Conservation (phyloP, 805 yeast species). For the Candida loeiensis region DNA sequence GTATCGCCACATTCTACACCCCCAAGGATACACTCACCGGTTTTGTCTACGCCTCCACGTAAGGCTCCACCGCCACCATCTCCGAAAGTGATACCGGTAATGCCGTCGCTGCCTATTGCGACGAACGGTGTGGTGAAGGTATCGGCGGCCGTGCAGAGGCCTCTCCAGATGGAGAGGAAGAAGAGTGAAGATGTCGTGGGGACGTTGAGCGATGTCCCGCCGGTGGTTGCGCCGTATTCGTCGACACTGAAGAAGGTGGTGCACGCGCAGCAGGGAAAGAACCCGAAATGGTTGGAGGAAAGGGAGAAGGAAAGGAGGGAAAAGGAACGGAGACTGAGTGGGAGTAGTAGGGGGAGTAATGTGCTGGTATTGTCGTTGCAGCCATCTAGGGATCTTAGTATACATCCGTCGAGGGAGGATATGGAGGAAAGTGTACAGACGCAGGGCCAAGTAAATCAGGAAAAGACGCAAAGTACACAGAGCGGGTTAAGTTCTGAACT, state of each 20-base stretch:
- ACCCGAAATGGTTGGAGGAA: not conserved
- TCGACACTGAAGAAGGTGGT: constrained; percentile 1
- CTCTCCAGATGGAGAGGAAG: not conserved
- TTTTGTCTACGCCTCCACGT: constrained; percentile 6
- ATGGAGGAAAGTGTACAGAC: no score
- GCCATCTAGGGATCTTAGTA: no score
- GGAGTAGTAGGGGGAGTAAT: no score
- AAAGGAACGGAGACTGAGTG: no score
- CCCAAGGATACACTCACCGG: constrained; percentile 7
- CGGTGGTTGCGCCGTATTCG: not conserved
- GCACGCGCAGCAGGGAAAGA: not conserved
- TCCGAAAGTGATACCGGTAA: not conserved
- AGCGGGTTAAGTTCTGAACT: no score
- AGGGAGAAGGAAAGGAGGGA: not conserved
- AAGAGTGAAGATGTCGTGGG: not conserved
- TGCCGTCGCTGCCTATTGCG: not conserved
- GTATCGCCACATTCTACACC: not conserved
- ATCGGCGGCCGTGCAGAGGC: not conserved
- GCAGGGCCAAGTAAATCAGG: no score
- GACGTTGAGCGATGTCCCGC: not conserved
- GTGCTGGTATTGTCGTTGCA: no score
- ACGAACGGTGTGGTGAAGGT: not conserved
- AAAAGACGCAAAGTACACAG: no score
- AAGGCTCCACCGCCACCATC: constrained; percentile 8
- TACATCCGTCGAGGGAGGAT: no score